phyloP scores from a whole-genome alignment of 2,329 filamentous ascomycete genomes.

The Clonostachys rosea region DNA sequence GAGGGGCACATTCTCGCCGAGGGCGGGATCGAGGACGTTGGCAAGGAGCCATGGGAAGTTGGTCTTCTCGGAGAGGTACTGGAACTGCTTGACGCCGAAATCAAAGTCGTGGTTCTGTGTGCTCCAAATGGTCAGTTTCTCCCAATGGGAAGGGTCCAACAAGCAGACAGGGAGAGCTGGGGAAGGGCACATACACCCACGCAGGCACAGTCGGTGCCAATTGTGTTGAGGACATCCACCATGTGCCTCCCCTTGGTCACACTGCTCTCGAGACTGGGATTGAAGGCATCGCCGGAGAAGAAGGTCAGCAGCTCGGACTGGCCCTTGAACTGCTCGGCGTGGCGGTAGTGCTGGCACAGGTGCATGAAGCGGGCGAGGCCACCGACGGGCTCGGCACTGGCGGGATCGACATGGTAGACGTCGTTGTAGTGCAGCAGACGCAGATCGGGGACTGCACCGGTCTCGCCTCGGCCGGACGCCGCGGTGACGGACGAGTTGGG shows the following conservation, averaged over 20 bases:
- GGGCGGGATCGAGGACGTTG: slow-evolving; percentile 79
- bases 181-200: slow-evolving; percentile 52
- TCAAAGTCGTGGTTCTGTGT: slow-evolving; percentile 83
- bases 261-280: slow-evolving; percentile 82
- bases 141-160: neutral
- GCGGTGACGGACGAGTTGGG: slow-evolving; percentile 1
- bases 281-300: slow-evolving; percentile 91
- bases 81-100: slow-evolving; percentile 81
- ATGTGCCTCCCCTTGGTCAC: slow-evolving; percentile 90
- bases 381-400: slow-evolving; percentile 76
- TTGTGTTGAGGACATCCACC: slow-evolving; percentile 76
- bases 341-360: slow-evolving; percentile 69
- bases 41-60: slow-evolving; percentile 86
- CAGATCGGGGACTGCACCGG: slow-evolving; percentile 51
- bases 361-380: slow-evolving; percentile 79
- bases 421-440: slow-evolving; percentile 91
- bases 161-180: neutral
- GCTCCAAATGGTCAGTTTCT: neutral
- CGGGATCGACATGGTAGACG: slow-evolving; percentile 80
- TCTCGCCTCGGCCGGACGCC: neutral
- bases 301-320: slow-evolving; percentile 69
- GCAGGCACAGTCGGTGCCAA: slow-evolving; percentile 76
- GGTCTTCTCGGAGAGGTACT: slow-evolving; percentile 68
- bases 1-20: slow-evolving; percentile 71
- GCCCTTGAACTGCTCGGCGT: slow-evolving; percentile 51